A percentile compares a stretch with the other conserved stretches of the same genome.
phyloP scores from a whole-genome alignment of 768 basidiomycete genomes.

The Tricholoma sp. region DNA sequence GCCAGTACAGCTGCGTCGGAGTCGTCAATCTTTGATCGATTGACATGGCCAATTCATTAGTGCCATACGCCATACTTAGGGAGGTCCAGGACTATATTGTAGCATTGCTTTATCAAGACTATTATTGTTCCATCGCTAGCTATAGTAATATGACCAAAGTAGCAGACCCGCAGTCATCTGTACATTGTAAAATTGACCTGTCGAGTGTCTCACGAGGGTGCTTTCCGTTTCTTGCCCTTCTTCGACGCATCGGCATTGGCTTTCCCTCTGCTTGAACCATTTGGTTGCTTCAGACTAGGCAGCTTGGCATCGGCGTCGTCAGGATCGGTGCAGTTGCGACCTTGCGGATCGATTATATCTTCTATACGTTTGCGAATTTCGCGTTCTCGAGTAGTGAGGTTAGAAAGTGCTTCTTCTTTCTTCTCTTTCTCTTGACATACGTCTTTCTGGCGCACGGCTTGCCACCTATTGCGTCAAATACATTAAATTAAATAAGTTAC shows the following conservation, averaged over 20 bases:
- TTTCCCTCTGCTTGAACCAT: constrained; percentile 43
- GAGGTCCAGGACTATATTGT: constrained; percentile 13
- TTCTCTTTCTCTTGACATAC: constrained; percentile 71
- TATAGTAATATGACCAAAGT: no score
- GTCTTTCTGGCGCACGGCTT: constrained; percentile 68
- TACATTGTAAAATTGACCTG: not conserved
- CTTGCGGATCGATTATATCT: constrained; percentile 55
- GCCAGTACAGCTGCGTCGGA: not conserved
- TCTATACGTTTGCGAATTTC: constrained; percentile 76
- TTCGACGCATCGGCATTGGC: constrained; percentile 40
- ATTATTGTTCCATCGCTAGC: constrained; percentile 8
- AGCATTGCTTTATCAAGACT: constrained; percentile 14
- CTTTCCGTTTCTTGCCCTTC: constrained; percentile 56
- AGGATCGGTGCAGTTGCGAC: constrained; percentile 29
- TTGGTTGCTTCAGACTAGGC: constrained; percentile 35
- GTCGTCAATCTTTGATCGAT: not conserved
- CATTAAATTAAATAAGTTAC: constrained; percentile 4
- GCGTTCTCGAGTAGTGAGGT: constrained; percentile 70
- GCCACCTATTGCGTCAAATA: constrained; percentile 51
- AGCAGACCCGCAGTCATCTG: not conserved
- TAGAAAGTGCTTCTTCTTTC: constrained; percentile 61
- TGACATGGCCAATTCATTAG: constrained; percentile 21
- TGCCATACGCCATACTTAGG: constrained; percentile 2
- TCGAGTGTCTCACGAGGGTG: constrained; percentile 22
- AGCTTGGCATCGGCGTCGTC: constrained; percentile 28